These are phyloP conservation scores for Hawksworthiomyces lignivorus DNA, from an alignment of 2,329 filamentous ascomycete genomes.

Conservation along the genomic window DNA sequence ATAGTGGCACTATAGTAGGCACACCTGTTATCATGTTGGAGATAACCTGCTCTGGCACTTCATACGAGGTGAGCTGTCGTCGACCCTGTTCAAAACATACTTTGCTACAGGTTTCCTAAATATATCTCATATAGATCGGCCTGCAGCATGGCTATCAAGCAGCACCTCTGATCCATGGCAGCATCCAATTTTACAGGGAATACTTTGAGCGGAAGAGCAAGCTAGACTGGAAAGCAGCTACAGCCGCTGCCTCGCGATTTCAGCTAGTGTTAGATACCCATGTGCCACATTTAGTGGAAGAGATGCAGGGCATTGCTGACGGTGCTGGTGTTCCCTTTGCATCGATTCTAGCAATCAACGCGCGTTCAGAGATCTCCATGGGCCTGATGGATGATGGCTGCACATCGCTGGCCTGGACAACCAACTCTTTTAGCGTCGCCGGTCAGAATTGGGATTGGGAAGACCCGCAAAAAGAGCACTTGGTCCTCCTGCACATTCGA, in stretches of 20 bases:
- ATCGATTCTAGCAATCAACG: constrained; percentile 42
- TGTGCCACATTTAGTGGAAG: constrained; percentile 22
- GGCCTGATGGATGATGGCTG: constrained; percentile 20
- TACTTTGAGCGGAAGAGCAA: constrained; percentile 7
- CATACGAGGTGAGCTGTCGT: too few species aligned
- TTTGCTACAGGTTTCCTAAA: too few species aligned
- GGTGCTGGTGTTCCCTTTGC: constrained; percentile 37
- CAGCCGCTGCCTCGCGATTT: too few species aligned
- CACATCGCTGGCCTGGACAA: constrained; percentile 39
- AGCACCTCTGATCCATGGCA: constrained; percentile 1
- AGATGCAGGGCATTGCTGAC: constrained; percentile 45
- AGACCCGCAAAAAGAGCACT: neutral
- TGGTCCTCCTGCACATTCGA: constrained; percentile 1
- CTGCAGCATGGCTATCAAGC: too few species aligned
- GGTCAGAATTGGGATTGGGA: constrained; percentile 19
- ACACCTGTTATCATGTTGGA: too few species aligned
- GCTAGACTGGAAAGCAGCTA: constrained; percentile 3
- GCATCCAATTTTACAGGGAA: constrained; percentile 5
- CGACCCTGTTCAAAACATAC: too few species aligned
- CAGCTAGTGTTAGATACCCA: too few species aligned
- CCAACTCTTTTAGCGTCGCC: constrained; percentile 1
- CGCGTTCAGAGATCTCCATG: constrained; percentile 49
- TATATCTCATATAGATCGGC: too few species aligned
- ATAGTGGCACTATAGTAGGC: too few species aligned
- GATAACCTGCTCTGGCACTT: too few species aligned